These are phyloP conservation scores for Neurospora sp. DNA, from an alignment of 495 filamentous ascomycete genomes.

Conservation along the genomic window DNA sequence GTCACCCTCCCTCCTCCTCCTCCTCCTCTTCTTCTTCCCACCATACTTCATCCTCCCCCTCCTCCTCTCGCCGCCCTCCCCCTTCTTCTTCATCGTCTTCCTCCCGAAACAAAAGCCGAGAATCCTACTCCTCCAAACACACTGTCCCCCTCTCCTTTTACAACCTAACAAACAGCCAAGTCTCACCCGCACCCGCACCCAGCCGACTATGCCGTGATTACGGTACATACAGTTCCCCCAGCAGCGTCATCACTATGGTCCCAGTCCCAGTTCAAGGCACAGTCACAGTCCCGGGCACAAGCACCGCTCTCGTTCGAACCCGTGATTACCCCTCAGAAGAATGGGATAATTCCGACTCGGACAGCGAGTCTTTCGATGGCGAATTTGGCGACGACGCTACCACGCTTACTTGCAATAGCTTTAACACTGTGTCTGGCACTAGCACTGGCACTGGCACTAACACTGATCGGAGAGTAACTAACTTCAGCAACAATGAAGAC, in stretches of 20 bases:
- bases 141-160: slow-evolving; percentile 27
- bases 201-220: background rate
- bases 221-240: background rate
- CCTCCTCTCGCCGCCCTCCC: background rate
- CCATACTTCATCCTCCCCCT: background rate
- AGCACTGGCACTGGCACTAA: background rate
- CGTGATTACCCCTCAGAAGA: background rate
- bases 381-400: background rate
- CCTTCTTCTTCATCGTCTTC: slow-evolving; percentile 1
- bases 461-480: background rate
- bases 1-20: background rate
- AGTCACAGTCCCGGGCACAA: background rate
- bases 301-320: background rate
- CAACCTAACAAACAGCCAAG: background rate
- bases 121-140: slow-evolving; percentile 43
- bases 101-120: background rate
- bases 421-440: background rate
- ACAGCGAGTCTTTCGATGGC: background rate
- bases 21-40: background rate
- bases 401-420: background rate
- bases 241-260: background rate
- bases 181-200: background rate
- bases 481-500: background rate
- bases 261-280: background rate
- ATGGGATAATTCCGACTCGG: background rate